Conservation (phyloP, 805 yeast species). For the Yarrowia sp. region DNA sequence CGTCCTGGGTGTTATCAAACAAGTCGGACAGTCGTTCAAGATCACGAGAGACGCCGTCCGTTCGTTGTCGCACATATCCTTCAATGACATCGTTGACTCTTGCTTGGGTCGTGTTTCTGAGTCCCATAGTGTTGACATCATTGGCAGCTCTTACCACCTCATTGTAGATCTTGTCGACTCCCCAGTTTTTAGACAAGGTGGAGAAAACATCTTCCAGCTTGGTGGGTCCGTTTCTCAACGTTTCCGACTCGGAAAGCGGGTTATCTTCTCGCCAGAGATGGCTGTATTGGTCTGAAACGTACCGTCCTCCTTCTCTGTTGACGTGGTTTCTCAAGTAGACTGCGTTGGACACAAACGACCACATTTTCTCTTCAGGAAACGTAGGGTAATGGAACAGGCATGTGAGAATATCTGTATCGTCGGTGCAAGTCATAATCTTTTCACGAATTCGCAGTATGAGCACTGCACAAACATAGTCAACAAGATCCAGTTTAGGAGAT, state of each 20-base stretch:
- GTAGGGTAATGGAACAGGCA: conserved; percentile 32
- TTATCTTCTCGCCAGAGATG: conserved; percentile 10
- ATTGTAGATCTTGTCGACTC: conserved; percentile 29
- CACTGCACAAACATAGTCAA: conserved; percentile 39
- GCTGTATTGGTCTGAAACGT: conserved; percentile 30
- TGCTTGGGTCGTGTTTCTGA: neutral
- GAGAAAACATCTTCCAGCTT: conserved; percentile 20
- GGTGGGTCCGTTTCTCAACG: neutral
- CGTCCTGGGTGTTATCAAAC: conserved; percentile 6
- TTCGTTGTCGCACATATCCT: conserved; percentile 3
- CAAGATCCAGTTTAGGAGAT: conserved; percentile 34
- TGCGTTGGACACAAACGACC: conserved; percentile 31
- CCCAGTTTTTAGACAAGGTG: conserved; percentile 28
- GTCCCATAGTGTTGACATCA: conserved; percentile 21
- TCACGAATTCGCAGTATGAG: conserved; percentile 36
- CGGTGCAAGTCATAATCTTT: conserved; percentile 26
- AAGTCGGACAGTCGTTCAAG: neutral
- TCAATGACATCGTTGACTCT: conserved; percentile 9
- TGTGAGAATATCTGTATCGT: conserved; percentile 27
- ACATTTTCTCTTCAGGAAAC: conserved; percentile 26
- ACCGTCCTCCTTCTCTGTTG: conserved; percentile 30
- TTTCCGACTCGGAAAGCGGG: neutral
- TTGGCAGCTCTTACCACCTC: conserved; percentile 27
- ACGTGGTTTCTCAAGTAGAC: conserved; percentile 30
- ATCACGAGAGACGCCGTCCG: neutral